A percentile compares a stretch with the other conserved stretches of the same genome.
Conservation (phyloP, 2,329 filamentous ascomycete species). For the Fusarium brevicatenulatum region DNA sequence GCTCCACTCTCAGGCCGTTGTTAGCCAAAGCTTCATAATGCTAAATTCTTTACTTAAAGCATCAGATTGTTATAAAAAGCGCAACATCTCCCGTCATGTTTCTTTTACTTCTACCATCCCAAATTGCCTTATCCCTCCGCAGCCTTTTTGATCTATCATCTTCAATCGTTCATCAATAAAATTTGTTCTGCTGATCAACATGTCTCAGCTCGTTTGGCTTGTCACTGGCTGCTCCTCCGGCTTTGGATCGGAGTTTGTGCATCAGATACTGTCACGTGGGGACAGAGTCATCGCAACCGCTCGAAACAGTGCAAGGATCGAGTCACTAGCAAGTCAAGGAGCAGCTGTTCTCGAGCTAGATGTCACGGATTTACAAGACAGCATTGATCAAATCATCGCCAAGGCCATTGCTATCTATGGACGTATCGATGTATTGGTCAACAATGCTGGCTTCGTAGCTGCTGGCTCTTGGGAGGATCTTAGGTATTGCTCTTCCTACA, state of each 20-base stretch:
- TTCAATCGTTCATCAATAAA: not conserved
- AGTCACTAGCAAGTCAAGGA: not conserved
- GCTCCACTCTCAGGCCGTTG: not conserved
- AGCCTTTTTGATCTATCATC: not conserved
- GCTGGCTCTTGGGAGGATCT: slow-evolving; percentile 47
- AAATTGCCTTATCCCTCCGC: too few species aligned
- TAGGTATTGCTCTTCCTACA: slow-evolving; percentile 24
- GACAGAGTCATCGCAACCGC: slow-evolving; percentile 48
- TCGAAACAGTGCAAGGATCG: slow-evolving; percentile 40
- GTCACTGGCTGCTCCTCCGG: slow-evolving; percentile 49
- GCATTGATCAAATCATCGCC: slow-evolving; percentile 35
- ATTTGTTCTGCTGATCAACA: not conserved
- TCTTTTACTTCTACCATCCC: too few species aligned
- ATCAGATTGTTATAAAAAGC: not conserved
- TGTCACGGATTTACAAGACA: slow-evolving; percentile 32
- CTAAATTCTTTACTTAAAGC: not conserved
- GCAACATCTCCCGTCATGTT: fast-evolving
- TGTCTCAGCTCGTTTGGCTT: slow-evolving; percentile 48
- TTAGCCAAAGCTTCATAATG: too few species aligned
- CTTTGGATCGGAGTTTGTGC: slow-evolving; percentile 42
- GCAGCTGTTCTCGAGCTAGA: slow-evolving; percentile 44
- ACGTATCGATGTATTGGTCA: slow-evolving; percentile 48
- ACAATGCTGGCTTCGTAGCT: slow-evolving; percentile 48
- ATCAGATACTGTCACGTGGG: slow-evolving; percentile 40
- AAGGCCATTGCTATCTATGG: slow-evolving; percentile 47